Evolutionary conservation across 1,139 yeast species (phyloP).

Genomic region (Yamadazyma taylorii): DNA sequence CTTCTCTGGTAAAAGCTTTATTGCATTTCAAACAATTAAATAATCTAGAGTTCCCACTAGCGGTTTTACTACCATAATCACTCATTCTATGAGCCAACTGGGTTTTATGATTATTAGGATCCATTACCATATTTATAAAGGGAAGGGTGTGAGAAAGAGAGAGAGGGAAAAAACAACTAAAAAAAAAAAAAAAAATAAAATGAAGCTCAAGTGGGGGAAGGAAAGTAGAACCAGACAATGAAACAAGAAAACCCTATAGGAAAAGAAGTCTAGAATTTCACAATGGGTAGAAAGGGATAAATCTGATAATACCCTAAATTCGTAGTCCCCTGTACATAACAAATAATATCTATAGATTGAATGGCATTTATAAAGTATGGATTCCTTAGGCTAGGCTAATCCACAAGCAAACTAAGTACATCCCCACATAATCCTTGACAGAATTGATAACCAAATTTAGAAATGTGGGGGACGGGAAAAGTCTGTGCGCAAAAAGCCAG

Average conservation of each 20-base stretch:
- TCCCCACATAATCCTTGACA: conserved; percentile 3
- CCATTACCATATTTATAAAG: not conserved
- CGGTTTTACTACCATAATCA: conserved; percentile 45
- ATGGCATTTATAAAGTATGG: no score
- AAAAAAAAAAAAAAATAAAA: not conserved
- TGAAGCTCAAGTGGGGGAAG: not conserved
- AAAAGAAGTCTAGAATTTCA: not conserved
- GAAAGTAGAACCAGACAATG: not conserved
- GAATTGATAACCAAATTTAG: not conserved
- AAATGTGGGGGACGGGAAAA: conserved; percentile 3
- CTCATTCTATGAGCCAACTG: conserved; percentile 14
- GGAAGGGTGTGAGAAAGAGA: no score
- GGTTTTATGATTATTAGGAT: not conserved
- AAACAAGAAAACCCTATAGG: not conserved
- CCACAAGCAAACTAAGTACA: not conserved
- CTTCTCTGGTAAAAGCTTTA: conserved; percentile 50
- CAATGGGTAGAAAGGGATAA: no score
- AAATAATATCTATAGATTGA: no score
- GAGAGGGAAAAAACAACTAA: not conserved
- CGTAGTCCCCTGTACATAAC: no score
- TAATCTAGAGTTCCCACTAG: conserved; percentile 46
- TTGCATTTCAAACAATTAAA: conserved; percentile 45
- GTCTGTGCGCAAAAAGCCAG: not conserved
- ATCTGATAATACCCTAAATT: no score
- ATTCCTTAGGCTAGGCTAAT: no score